phyloP scores from a whole-genome alignment of 2,329 filamentous ascomycete genomes.

The Aspergillus clavatus region DNA sequence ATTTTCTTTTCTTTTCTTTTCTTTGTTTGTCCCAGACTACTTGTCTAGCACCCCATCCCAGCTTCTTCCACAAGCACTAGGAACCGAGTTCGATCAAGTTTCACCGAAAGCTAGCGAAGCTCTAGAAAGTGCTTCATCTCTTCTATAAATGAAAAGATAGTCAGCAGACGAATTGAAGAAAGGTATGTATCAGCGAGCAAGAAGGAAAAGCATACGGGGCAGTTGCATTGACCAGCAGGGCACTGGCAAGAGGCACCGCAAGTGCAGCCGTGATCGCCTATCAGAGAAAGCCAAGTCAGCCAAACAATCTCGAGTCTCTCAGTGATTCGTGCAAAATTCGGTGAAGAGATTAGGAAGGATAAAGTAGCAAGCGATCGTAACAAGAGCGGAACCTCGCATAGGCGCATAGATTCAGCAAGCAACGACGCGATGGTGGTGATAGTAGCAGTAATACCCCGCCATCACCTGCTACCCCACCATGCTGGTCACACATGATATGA shows the following conservation, averaged over 20 bases:
- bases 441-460: neutral
- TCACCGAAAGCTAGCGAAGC: neutral
- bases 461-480: constrained; percentile 4
- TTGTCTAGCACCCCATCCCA: neutral
- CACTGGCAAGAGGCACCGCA: constrained; percentile 40
- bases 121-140: neutral
- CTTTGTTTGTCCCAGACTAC: neutral
- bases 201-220: constrained; percentile 31
- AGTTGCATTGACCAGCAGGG: constrained; percentile 38
- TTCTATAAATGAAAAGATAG: neutral
- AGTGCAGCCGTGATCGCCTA: constrained; percentile 37
- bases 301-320: constrained; percentile 10
- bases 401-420: too few species aligned
- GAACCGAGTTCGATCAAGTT: neutral
- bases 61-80: neutral
- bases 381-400: neutral
- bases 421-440: too few species aligned
- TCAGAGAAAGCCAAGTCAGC: constrained; percentile 2
- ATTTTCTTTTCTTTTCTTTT: neutral
- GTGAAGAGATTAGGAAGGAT: neutral
- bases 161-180: neutral
- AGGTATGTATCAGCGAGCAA: neutral
- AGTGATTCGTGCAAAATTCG: constrained; percentile 1
- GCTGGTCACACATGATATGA: neutral
- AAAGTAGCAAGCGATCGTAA: neutral